Conservation (phyloP, 331 rosid genomes). For the Arachis monticola region DNA sequence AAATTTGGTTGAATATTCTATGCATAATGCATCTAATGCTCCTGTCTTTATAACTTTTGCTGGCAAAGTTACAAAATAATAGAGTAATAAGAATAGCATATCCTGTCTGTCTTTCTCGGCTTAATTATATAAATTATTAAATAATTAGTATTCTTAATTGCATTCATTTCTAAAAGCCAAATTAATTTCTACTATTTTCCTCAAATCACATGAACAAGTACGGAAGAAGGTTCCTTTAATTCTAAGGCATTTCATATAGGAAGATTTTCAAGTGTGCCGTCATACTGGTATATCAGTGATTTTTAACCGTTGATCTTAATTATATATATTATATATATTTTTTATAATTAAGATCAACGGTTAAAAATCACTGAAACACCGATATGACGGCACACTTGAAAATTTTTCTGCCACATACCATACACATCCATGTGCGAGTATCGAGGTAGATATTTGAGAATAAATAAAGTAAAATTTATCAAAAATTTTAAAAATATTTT, state of each 20-base stretch:
- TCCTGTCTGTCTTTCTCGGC: too few species aligned
- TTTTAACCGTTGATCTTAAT: too few species aligned
- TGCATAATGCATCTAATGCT: background rate
- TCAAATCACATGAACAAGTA: background rate
- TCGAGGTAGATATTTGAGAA: background rate
- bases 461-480: too few species aligned
- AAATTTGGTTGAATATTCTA: constrained; percentile 31
- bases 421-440: constrained; percentile 11
- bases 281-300: too few species aligned
- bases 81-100: background rate
- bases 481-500: too few species aligned
- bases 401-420: background rate
- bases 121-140: too few species aligned
- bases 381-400: too few species aligned
- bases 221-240: constrained; percentile 17
- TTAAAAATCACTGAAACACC: too few species aligned
- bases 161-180: background rate
- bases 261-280: too few species aligned
- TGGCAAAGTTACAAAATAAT: background rate
- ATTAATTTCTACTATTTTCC: background rate
- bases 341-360: too few species aligned
- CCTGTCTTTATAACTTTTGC: constrained; percentile 22
- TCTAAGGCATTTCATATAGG: background rate
- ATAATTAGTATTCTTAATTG: background rate
- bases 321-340: too few species aligned